Evolutionary conservation across 2,329 filamentous ascomycete species (phyloP).

Genomic region (Tolypocladium album): DNA sequence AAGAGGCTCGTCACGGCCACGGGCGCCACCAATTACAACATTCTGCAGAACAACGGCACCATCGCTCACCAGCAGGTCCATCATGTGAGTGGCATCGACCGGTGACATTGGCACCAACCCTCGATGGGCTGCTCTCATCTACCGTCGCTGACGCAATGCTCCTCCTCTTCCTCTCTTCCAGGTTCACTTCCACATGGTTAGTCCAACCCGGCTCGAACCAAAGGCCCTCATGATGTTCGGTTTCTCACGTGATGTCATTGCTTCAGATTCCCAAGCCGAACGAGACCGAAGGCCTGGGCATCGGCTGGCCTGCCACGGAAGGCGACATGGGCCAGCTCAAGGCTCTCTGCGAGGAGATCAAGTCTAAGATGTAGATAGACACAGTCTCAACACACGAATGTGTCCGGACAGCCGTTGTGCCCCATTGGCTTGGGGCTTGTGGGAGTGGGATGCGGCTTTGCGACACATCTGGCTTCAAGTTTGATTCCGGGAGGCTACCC

Average conservation of each 20-base stretch:
- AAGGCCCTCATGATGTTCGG: background rate
- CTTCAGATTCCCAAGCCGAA: conserved; percentile 87
- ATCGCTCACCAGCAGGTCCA: conserved; percentile 88
- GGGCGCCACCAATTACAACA: conserved; percentile 75
- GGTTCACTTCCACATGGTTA: conserved; percentile 91
- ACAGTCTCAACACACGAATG: background rate
- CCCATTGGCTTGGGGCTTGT: background rate
- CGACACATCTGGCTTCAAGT: background rate
- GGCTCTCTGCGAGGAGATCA: conserved; percentile 70
- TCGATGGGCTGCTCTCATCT: background rate
- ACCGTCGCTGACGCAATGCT: background rate
- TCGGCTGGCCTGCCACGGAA: conserved; percentile 68
- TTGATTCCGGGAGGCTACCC: background rate
- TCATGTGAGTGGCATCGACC: conserved; percentile 50
- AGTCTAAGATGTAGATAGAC: conserved; percentile 67
- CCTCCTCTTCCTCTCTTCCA: conserved; percentile 17
- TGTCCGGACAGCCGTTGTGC: too few relatives aligned
- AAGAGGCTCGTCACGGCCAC: conserved; percentile 77
- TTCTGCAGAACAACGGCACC: conserved; percentile 90
- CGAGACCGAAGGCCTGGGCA: conserved; percentile 63
- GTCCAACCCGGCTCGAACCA: conserved; percentile 8
- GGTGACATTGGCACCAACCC: background rate
- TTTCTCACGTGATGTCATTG: background rate
- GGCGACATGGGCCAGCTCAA: conserved; percentile 77
- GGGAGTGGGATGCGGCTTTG: background rate